Percentiles rank a stretch among this genome's conserved stretches.
Conservation (phyloP, 2,329 filamentous ascomycete species). For the Xylogone sp. region DNA sequence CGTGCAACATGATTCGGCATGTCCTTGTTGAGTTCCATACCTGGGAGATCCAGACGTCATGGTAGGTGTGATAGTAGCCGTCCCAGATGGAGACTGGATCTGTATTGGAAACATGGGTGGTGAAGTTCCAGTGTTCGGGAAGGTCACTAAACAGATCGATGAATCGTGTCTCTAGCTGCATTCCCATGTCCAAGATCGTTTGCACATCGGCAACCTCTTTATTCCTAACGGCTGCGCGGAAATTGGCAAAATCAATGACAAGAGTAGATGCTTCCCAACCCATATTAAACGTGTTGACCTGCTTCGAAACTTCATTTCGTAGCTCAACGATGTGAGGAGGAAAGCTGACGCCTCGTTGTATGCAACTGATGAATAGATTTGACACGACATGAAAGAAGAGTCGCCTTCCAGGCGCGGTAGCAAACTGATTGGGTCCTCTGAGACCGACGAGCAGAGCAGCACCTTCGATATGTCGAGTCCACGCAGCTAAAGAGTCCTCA, state of each 20-base stretch:
- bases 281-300: constrained; percentile 33
- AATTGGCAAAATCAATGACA: constrained; percentile 25
- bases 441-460: constrained; percentile 45
- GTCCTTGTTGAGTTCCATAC: constrained; percentile 23
- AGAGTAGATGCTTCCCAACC: constrained; percentile 40
- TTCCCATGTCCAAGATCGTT: neutral
- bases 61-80: constrained; percentile 23
- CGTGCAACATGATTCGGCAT: constrained; percentile 20
- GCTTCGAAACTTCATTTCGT: constrained; percentile 35
- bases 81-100: constrained; percentile 21
- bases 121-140: constrained; percentile 17
- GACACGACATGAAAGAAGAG: constrained; percentile 53
- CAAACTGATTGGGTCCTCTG: constrained; percentile 44
- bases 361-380: constrained; percentile 46
- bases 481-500: constrained; percentile 43
- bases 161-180: constrained; percentile 9
- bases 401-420: constrained; percentile 39
- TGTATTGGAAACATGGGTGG: constrained; percentile 17
- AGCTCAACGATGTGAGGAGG: constrained; percentile 43
- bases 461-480: constrained; percentile 52
- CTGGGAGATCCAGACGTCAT: constrained; percentile 21
- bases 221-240: constrained; percentile 22
- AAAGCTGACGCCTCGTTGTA: constrained; percentile 46
- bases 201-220: neutral
- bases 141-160: constrained; percentile 8